A percentile compares a stretch with the other conserved stretches of the same genome.
Evolutionary conservation across 2,329 filamentous ascomycete species (phyloP).

Genomic region (Cytospora mali): DNA sequence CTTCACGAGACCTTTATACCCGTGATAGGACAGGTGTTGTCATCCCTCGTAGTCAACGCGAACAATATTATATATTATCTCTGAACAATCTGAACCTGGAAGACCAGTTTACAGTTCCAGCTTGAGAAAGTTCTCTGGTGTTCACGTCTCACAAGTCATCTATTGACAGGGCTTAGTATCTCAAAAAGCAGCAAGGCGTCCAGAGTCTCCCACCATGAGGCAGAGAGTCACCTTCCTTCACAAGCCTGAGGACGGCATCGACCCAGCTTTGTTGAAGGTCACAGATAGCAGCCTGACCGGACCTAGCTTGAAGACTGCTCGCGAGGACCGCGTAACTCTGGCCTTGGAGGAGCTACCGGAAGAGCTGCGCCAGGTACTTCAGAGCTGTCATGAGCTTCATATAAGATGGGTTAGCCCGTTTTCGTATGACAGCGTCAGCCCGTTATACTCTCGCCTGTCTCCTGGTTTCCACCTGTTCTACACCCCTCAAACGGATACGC

Average conservation of each 20-base stretch:
- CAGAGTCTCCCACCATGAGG: slow-evolving; percentile 57
- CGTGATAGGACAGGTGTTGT: not conserved
- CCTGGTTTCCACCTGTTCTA: slow-evolving; percentile 83
- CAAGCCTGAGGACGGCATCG: slow-evolving; percentile 62
- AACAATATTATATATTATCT: no score
- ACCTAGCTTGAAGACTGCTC: slow-evolving; percentile 63
- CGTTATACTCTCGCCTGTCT: slow-evolving; percentile 73
- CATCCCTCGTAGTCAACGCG: not conserved
- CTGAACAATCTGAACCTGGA: no score
- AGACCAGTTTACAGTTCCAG: no score
- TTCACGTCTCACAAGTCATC: not conserved
- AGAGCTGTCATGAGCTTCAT: slow-evolving; percentile 71
- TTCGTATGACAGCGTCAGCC: slow-evolving; percentile 62
- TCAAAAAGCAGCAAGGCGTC: not conserved
- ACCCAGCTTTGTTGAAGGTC: slow-evolving; percentile 65
- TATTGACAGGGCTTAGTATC: not conserved
- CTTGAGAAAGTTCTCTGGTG: not conserved
- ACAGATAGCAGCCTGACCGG: slow-evolving; percentile 57
- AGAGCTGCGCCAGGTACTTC: slow-evolving; percentile 65
- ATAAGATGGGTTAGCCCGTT: slow-evolving; percentile 73
- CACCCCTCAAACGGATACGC: slow-evolving; percentile 54
- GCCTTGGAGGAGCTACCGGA: slow-evolving; percentile 71
- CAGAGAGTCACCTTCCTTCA: slow-evolving; percentile 81
- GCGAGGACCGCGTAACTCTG: slow-evolving; percentile 80
- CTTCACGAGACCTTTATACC: not conserved